Percentiles rank a stretch among this genome's conserved stretches.
Evolutionary conservation across 441 rosid species (phyloP).

Genomic region (Erodium moschatum): DNA sequence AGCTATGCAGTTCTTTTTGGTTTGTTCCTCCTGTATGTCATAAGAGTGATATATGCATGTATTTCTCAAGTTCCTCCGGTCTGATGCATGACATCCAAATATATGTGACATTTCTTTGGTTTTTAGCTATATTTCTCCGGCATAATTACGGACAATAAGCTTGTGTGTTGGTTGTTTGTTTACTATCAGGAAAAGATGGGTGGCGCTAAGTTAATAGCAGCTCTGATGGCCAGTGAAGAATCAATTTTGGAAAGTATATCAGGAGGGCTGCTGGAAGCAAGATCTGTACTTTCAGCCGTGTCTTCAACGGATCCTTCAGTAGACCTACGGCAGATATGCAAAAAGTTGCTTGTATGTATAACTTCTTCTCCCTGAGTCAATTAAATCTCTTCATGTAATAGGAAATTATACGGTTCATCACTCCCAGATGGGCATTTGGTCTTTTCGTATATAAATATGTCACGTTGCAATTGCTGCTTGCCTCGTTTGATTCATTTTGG

Average conservation of each 20-base stretch:
- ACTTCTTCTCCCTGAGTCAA: conserved; percentile 32
- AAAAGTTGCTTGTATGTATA: conserved; percentile 52
- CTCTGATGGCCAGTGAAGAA: conserved; percentile 85
- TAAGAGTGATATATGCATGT: background rate
- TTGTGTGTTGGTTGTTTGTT: conserved; percentile 7
- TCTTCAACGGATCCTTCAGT: conserved; percentile 48
- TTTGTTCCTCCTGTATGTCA: background rate
- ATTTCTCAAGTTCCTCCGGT: background rate
- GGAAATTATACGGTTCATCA: background rate
- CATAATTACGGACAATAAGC: background rate
- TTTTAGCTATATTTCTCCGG: background rate
- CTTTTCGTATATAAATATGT: background rate
- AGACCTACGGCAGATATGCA: conserved; percentile 48
- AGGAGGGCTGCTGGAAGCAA: conserved; percentile 61
- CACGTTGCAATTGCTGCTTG: background rate
- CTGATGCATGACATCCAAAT: background rate
- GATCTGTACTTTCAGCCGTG: conserved; percentile 45
- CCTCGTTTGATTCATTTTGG: background rate
- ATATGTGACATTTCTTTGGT: background rate
- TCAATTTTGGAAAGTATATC: conserved; percentile 55
- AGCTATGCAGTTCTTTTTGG: background rate
- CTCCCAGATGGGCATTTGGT: background rate
- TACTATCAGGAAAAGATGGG: conserved; percentile 67
- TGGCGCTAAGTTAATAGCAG: conserved; percentile 72
- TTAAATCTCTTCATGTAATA: background rate